These are phyloP conservation scores for Ustulina deusta DNA, from an alignment of 2,329 filamentous ascomycete genomes.

Conservation along the genomic window DNA sequence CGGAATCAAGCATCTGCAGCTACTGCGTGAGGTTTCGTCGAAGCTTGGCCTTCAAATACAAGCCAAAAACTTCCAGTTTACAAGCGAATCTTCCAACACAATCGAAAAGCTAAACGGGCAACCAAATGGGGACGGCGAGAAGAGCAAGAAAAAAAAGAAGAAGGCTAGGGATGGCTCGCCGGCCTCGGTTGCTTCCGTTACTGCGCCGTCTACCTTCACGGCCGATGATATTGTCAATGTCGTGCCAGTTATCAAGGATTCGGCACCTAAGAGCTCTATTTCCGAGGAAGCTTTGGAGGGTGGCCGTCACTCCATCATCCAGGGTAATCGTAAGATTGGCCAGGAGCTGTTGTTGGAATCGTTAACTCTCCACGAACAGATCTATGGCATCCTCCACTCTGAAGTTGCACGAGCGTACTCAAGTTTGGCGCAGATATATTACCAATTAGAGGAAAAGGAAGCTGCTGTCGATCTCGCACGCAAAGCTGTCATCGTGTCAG, in stretches of 20 bases:
- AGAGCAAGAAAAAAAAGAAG: conserved; percentile 73
- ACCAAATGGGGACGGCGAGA: conserved; percentile 59
- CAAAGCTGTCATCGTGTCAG: conserved; percentile 95
- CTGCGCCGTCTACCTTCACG: conserved; percentile 72
- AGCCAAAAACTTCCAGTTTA: conserved; percentile 81
- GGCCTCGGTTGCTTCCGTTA: conserved; percentile 57
- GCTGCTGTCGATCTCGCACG: conserved; percentile 94
- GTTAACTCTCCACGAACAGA: conserved; percentile 95
- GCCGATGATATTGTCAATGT: conserved; percentile 91
- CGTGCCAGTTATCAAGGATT: conserved; percentile 95
- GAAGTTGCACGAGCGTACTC: conserved; percentile 97
- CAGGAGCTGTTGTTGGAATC: conserved; percentile 97
- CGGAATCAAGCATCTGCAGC: conserved; percentile 78
- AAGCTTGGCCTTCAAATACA: conserved; percentile 92
- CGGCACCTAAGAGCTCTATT: conserved; percentile 86
- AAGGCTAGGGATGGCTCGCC: conserved; percentile 67
- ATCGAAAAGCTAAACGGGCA: conserved; percentile 56
- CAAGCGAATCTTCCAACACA: conserved; percentile 51
- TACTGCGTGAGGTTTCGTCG: conserved; percentile 88
- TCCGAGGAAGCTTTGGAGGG: conserved; percentile 97
- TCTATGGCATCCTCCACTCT: conserved; percentile 96
- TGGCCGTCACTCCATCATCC: conserved; percentile 93
- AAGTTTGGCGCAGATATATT: conserved; percentile 94
- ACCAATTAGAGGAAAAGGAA: conserved; percentile 97
- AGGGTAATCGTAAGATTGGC: conserved; percentile 94